Evolutionary conservation across 1,284 basidiomycete genomes (phyloP), one percentile per base, ranked within the genome.

Genomic region (Puccinia coronata): DNA sequence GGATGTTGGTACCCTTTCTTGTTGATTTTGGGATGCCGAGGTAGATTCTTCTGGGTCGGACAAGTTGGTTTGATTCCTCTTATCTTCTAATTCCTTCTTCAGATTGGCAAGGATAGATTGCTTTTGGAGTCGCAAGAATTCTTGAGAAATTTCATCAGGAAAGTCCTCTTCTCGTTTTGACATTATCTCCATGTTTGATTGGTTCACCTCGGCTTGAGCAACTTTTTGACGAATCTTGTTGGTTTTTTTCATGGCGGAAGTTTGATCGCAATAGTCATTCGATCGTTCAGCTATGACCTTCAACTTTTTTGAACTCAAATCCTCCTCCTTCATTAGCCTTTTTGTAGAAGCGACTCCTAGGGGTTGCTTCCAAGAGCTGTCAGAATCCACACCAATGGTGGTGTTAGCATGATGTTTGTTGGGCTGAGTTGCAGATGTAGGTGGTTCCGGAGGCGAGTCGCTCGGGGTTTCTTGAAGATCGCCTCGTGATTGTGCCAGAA

Each of bases 341-440:
- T 70, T 70, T 8, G 67, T 70, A 12, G 67, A 18, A 51, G 47
- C 43, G n/a, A 70, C 47, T 1, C 67, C 67, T 28, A 43, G 67
- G 3, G n/a, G 41, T 70, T 25, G 43, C 2, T 49, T 70, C 25
- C n/a, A 70, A 20, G 67, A 41, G 11, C 14, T 65, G 3, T 70
- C n/a, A 3, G 43, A 70, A 18, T 39, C n/a, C n/a, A n/a, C n/a
- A n/a, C n/a, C 18, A 41, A 41, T 41, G 9, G 31, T 14, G 20
- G 20, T 51, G 49, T 4, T 20, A 20, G 49, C 49, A 51, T 34
- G 2, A 39, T 39, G 11, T 2, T 34, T 14, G 41, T 34, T 5
- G n/a, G 8, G 2, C 1, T 34, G 61, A n/a, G 36, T 41, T 65
- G 36, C n/a, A n/a, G n/a, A n/a, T n/a, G n/a, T n/a, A n/a, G n/a